Conservation (phyloP, 768 basidiomycete species). For the Clavulina sp. region DNA sequence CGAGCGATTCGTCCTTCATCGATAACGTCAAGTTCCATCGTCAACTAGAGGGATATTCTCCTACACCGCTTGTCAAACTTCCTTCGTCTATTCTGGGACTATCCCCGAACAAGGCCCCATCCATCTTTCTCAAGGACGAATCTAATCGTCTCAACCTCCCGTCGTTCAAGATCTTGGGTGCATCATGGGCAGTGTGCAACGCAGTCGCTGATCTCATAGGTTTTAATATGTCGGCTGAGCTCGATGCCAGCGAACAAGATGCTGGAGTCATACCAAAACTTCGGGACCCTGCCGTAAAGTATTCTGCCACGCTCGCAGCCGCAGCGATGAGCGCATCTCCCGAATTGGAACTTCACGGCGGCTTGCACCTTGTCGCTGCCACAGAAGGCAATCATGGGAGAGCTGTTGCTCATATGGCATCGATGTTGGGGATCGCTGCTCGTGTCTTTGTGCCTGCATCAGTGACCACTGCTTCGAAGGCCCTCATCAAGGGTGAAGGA, state of each 20-base stretch:
- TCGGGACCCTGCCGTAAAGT: too few species aligned
- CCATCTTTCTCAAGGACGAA: slow-evolving; percentile 6
- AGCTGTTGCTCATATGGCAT: slow-evolving; percentile 6
- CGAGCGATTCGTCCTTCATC: too few species aligned
- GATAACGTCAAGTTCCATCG: too few species aligned
- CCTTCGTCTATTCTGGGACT: too few species aligned
- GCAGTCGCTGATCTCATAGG: not conserved
- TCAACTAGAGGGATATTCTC: too few species aligned
- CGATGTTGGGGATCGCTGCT: not conserved
- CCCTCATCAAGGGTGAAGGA: slow-evolving; percentile 1
- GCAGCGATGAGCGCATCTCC: too few species aligned
- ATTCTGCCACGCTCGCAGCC: too few species aligned
- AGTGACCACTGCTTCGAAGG: not conserved
- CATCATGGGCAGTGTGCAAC: slow-evolving; percentile 4
- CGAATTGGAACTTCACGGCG: not conserved
- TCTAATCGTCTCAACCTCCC: slow-evolving; percentile 1
- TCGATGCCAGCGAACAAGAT: not conserved
- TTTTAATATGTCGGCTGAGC: not conserved
- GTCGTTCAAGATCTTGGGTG: slow-evolving; percentile 9
- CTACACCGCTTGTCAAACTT: too few species aligned
- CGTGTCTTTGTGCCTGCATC: not conserved
- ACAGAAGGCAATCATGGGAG: slow-evolving; percentile 8
- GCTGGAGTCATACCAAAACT: too few species aligned
- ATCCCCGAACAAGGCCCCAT: too few species aligned
- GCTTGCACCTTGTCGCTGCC: slow-evolving; percentile 2